These are phyloP conservation scores for Dioscorea zingiberensis DNA, from an alignment of 106 monocot genomes.

Conservation along the genomic window DNA sequence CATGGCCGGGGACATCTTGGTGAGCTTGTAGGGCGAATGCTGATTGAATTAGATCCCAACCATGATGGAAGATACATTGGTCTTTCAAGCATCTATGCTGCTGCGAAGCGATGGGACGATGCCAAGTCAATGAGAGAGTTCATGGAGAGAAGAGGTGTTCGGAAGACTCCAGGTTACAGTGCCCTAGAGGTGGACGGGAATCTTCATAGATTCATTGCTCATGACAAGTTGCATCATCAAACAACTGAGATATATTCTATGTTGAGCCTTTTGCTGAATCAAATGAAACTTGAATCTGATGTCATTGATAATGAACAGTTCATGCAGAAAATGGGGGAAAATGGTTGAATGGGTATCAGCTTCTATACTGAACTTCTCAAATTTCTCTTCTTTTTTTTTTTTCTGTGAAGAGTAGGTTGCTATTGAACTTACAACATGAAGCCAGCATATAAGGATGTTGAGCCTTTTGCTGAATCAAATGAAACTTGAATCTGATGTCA, in stretches of 20 bases:
- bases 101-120: conserved; percentile 31
- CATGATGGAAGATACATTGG: conserved; percentile 64
- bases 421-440: too few relatives aligned
- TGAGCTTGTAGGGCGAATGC: conserved; percentile 42
- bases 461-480: conserved; percentile 25
- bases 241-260: conserved; percentile 31
- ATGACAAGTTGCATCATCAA: conserved; percentile 40
- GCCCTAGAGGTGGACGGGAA: conserved; percentile 42
- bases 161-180: conserved; percentile 54
- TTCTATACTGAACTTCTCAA: too few relatives aligned
- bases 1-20: conserved; percentile 43
- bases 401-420: too few relatives aligned
- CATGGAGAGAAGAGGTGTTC: conserved; percentile 69
- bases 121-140: conserved; percentile 43
- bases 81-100: conserved; percentile 46
- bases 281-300: conserved; percentile 40
- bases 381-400: too few relatives aligned
- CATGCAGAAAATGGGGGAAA: too few relatives aligned
- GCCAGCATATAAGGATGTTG: too few relatives aligned
- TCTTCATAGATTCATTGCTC: conserved; percentile 51
- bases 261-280: conserved; percentile 21
- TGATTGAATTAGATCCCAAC: conserved; percentile 48
- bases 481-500: conserved; percentile 26
- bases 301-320: background rate
- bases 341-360: too few relatives aligned